Evolutionary conservation across 2,329 filamentous ascomycete genomes (phyloP).

Genomic region (Metarhizium anisopliae): DNA sequence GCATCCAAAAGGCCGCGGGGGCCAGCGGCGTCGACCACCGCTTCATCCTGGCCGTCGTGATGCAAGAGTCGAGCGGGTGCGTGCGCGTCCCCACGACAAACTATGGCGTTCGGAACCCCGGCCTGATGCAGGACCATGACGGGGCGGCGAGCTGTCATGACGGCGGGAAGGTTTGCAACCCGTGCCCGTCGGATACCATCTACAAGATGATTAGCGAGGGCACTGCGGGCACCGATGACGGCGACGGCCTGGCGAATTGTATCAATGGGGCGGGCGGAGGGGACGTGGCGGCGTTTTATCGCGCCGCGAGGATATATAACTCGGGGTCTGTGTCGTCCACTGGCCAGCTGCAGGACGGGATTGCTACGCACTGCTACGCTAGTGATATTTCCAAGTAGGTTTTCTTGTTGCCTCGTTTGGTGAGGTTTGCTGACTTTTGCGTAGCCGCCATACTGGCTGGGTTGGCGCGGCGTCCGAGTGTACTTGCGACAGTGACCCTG

Average conservation of each 20-base stretch:
- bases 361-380: constrained; percentile 40
- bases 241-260: constrained; percentile 32
- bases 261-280: constrained; percentile 19
- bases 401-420: background rate
- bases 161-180: constrained; percentile 26
- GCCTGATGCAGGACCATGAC: constrained; percentile 30
- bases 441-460: constrained; percentile 13
- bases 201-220: constrained; percentile 30
- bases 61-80: constrained; percentile 36
- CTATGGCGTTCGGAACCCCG: constrained; percentile 32
- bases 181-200: constrained; percentile 17
- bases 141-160: constrained; percentile 27
- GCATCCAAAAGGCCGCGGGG: no score
- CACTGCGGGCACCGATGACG: constrained; percentile 27
- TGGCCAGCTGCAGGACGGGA: constrained; percentile 28
- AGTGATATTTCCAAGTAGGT: constrained; percentile 32
- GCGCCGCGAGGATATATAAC: constrained; percentile 39
- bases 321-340: constrained; percentile 27
- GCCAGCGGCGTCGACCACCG: constrained; percentile 19
- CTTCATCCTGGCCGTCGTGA: constrained; percentile 33
- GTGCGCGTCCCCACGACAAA: constrained; percentile 31
- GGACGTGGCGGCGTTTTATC: constrained; percentile 27
- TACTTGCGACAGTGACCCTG: constrained; percentile 12
- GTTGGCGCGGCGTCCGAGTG: constrained; percentile 10
- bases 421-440: background rate